phyloP scores from a whole-genome alignment of 805 yeast species.

The Cyberlindnera petersonii region DNA sequence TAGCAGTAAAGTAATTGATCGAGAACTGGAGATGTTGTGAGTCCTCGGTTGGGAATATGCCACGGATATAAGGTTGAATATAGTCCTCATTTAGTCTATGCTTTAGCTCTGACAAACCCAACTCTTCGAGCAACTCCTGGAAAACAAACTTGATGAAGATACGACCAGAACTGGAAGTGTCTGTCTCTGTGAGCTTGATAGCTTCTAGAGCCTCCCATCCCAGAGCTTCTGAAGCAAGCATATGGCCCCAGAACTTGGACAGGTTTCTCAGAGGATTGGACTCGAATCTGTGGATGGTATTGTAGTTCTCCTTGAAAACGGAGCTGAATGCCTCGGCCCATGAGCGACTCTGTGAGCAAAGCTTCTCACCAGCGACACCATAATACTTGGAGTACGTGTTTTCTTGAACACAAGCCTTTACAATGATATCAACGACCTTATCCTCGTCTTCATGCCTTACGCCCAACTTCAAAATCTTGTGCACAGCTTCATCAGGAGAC shows the following conservation, averaged over 20 bases:
- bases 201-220: slow-evolving; percentile 57
- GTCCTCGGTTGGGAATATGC: slow-evolving; percentile 60
- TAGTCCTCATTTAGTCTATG: slow-evolving; percentile 50
- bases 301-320: slow-evolving; percentile 55
- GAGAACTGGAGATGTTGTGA: slow-evolving; percentile 64
- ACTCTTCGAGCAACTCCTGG: slow-evolving; percentile 71
- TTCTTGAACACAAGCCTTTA: slow-evolving; percentile 82
- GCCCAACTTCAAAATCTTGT: slow-evolving; percentile 61
- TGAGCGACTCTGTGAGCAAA: slow-evolving; percentile 43
- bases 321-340: slow-evolving; percentile 58
- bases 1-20: slow-evolving; percentile 89
- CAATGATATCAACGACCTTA: slow-evolving; percentile 64
- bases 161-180: slow-evolving; percentile 75
- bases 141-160: slow-evolving; percentile 78
- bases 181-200: slow-evolving; percentile 61
- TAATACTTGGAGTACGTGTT: slow-evolving; percentile 81
- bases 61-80: slow-evolving; percentile 44
- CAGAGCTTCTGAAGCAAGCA: slow-evolving; percentile 65
- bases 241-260: slow-evolving; percentile 83
- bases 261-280: slow-evolving; percentile 71
- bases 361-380: slow-evolving; percentile 69
- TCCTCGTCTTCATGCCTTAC: slow-evolving; percentile 41
- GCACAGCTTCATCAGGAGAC: slow-evolving; percentile 91
- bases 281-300: slow-evolving; percentile 60
- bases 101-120: slow-evolving; percentile 55